These are phyloP conservation scores for Blastobotrys capitulatus DNA, from an alignment of 1,139 yeast genomes.

Conservation along the genomic window DNA sequence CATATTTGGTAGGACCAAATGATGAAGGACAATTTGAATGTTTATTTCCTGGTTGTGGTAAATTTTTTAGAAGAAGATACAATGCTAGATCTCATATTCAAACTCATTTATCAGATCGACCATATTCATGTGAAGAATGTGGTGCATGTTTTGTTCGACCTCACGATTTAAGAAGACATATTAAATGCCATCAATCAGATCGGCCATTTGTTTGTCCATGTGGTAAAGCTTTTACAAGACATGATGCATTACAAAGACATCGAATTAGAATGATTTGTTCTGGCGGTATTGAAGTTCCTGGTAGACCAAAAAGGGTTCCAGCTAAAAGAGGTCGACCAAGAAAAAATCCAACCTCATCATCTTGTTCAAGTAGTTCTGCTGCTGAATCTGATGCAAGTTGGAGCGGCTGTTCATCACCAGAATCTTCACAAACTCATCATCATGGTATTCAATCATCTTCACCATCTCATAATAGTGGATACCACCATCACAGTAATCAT, in stretches of 20 bases:
- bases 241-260: constrained; percentile 84
- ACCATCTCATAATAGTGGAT: no score
- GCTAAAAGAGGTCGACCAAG: constrained; percentile 31
- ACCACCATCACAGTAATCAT: background rate
- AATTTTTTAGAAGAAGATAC: constrained; percentile 80
- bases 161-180: constrained; percentile 89
- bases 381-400: constrained; percentile 11
- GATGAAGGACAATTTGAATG: constrained; percentile 63
- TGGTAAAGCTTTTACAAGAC: constrained; percentile 85
- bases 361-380: constrained; percentile 6
- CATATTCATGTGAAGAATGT: constrained; percentile 59
- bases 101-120: constrained; percentile 92
- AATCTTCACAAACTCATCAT: background rate
- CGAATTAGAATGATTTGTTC: constrained; percentile 69
- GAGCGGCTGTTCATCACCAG: constrained; percentile 13
- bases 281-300: constrained; percentile 53
- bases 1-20: constrained; percentile 76
- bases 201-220: constrained; percentile 77
- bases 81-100: constrained; percentile 97
- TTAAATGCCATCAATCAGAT: constrained; percentile 72
- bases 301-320: constrained; percentile 27
- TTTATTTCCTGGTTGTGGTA: constrained; percentile 72
- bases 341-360: constrained; percentile 18
- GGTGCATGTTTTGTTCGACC: constrained; percentile 74
- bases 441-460: background rate